A percentile compares a stretch with the other conserved stretches of the same genome.
Conservation (phyloP, 2,329 filamentous ascomycete genomes). For the Stachybotrys chartarum region DNA sequence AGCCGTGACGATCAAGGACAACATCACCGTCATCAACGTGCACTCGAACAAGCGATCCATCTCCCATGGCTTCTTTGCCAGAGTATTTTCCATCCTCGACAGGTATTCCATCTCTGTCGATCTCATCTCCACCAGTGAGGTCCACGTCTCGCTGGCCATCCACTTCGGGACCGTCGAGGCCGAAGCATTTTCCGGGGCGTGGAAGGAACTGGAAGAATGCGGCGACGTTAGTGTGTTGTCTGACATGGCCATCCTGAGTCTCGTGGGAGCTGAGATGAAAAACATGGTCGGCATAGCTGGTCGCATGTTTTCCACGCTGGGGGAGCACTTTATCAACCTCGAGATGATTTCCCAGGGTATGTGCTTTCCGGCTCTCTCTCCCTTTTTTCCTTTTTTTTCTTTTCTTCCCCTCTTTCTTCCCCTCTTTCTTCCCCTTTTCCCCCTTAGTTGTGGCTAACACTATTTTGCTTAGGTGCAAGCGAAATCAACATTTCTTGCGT, state of each 20-base stretch:
- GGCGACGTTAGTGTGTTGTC: slow-evolving; percentile 86
- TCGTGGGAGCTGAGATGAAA: slow-evolving; percentile 95
- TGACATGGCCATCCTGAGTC: slow-evolving; percentile 90
- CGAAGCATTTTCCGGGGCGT: slow-evolving; percentile 58
- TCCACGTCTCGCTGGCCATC: slow-evolving; percentile 95
- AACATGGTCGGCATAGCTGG: slow-evolving; percentile 94
- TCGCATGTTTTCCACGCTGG: slow-evolving; percentile 89
- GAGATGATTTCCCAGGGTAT: slow-evolving; percentile 99
- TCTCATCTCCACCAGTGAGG: slow-evolving; percentile 91
- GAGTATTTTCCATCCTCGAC: slow-evolving; percentile 88
- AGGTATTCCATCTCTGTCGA: slow-evolving; percentile 84
- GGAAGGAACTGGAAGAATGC: slow-evolving; percentile 67
- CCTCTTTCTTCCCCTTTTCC: background rate
- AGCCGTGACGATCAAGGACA: slow-evolving; percentile 94
- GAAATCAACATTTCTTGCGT: slow-evolving; percentile 99
- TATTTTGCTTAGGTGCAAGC: slow-evolving; percentile 62
- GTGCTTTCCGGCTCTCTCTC: slow-evolving; percentile 9
- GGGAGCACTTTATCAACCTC: slow-evolving; percentile 90
- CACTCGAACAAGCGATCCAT: slow-evolving; percentile 96
- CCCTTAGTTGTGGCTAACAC: background rate
- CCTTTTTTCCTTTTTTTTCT: background rate
- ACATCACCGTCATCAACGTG: slow-evolving; percentile 94
- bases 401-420: background rate
- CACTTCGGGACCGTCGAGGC: slow-evolving; percentile 66
- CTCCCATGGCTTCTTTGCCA: slow-evolving; percentile 91